Percentiles rank a stretch among this genome's conserved stretches.
Conservation (phyloP, 805 yeast species). For the Cephaloascus albidus region DNA sequence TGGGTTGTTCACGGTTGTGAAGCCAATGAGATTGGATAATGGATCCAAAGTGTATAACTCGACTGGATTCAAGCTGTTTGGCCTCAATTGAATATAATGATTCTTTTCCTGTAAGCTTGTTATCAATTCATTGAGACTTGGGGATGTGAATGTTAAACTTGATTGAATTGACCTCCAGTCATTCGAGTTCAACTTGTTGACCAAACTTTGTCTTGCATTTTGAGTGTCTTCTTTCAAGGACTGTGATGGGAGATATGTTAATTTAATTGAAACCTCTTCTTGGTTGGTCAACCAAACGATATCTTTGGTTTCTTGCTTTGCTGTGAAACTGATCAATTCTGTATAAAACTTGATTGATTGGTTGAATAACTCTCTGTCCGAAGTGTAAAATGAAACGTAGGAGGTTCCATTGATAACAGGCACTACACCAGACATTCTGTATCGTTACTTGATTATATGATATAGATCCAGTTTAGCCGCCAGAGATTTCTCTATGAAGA, state of each 20-base stretch:
- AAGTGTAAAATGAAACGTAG: conserved; percentile 42
- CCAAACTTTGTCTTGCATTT: conserved; percentile 5
- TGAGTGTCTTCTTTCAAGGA: conserved; percentile 6
- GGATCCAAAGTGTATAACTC: conserved; percentile 80
- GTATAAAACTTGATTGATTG: conserved; percentile 51
- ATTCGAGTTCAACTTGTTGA: conserved; percentile 9
- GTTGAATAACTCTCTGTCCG: conserved; percentile 30
- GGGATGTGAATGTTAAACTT: conserved; percentile 36
- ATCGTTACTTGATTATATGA: too few relatives aligned
- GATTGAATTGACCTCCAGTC: conserved; percentile 45
- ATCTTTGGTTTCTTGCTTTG: conserved; percentile 15
- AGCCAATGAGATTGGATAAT: conserved; percentile 73
- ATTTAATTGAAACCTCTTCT: conserved; percentile 1
- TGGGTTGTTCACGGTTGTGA: conserved; percentile 54
- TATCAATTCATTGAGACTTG: conserved; percentile 28
- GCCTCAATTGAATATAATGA: conserved; percentile 45
- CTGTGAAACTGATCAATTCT: conserved; percentile 25
- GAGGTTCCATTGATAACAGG: conserved; percentile 51
- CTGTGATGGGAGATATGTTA: neutral
- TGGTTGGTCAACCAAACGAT: conserved; percentile 22
- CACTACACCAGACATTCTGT: conserved; percentile 3
- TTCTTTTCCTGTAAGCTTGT: conserved; percentile 17
- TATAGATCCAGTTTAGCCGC: too few relatives aligned
- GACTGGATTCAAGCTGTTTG: conserved; percentile 65
- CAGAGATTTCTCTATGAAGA: too few relatives aligned